phyloP scores from a whole-genome alignment of 2,329 filamentous ascomycete species.

The Calonectria ilicicola region DNA sequence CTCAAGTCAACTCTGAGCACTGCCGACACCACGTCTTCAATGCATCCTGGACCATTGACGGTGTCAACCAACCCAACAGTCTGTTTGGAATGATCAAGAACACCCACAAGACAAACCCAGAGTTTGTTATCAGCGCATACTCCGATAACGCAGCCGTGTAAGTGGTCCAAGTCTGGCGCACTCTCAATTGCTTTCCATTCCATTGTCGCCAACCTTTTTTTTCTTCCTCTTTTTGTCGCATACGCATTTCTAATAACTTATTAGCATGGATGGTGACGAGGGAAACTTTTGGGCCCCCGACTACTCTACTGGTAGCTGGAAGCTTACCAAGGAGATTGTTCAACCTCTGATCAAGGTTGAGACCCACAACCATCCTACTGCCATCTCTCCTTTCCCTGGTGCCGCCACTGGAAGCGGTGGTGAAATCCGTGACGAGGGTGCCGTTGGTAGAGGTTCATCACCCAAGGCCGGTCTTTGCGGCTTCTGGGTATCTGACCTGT shows the following conservation, averaged over 20 bases:
- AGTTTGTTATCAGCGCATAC: constrained; percentile 93
- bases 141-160: constrained; percentile 96
- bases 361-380: constrained; percentile 97
- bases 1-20: constrained; percentile 98
- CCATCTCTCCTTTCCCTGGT: constrained; percentile 91
- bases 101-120: constrained; percentile 85
- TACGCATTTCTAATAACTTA: constrained; percentile 9
- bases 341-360: constrained; percentile 95
- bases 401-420: constrained; percentile 96
- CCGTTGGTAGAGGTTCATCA: constrained; percentile 90
- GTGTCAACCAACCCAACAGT: constrained; percentile 80
- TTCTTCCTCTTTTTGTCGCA: too few species aligned
- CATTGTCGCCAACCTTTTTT: neutral
- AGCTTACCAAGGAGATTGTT: constrained; percentile 84
- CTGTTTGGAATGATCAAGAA: constrained; percentile 98
- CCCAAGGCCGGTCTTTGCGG: constrained; percentile 93
- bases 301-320: constrained; percentile 88
- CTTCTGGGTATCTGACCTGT: constrained; percentile 94
- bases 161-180: constrained; percentile 16
- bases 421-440: constrained; percentile 95
- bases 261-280: constrained; percentile 51
- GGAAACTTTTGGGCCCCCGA: constrained; percentile 84
- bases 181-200: neutral
- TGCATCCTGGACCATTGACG: constrained; percentile 94
- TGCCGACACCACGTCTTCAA: constrained; percentile 93